Evolutionary conservation across 495 filamentous ascomycete species (phyloP).

Genomic region (Aspergillus bridgeri): DNA sequence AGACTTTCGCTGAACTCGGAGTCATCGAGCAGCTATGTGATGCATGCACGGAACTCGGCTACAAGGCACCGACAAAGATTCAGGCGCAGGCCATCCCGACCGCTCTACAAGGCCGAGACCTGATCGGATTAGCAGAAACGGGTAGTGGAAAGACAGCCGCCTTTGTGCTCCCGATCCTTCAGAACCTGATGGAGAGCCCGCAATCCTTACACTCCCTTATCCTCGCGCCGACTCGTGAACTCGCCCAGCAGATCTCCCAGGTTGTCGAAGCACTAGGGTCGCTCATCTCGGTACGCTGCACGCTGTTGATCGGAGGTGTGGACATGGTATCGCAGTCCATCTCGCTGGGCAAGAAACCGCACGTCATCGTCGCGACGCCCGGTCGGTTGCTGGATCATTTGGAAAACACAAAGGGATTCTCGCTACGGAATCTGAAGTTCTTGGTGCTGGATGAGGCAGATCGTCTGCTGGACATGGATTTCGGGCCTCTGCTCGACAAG

Average conservation of each 20-base stretch:
- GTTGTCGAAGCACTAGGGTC: conserved; percentile 80
- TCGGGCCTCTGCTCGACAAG: conserved; percentile 88
- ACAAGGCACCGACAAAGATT: conserved; percentile 78
- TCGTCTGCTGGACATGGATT: conserved; percentile 87
- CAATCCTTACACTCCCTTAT: conserved; percentile 74
- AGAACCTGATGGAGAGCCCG: conserved; percentile 80
- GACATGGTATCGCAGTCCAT: conserved; percentile 91
- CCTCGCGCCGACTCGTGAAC: conserved; percentile 86
- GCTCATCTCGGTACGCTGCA: conserved; percentile 72
- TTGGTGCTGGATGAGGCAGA: conserved; percentile 96
- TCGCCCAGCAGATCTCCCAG: conserved; percentile 86
- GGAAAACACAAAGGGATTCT: conserved; percentile 96
- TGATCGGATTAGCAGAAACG: conserved; percentile 93
- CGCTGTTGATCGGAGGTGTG: conserved; percentile 86
- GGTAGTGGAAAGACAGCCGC: conserved; percentile 92
- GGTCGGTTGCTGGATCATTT: conserved; percentile 89
- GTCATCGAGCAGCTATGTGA: conserved; percentile 85
- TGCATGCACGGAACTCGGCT: conserved; percentile 75
- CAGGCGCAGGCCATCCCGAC: conserved; percentile 75
- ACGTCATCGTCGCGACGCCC: conserved; percentile 81
- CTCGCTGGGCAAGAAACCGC: conserved; percentile 85
- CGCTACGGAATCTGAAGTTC: conserved; percentile 71
- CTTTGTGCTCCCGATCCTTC: conserved; percentile 85
- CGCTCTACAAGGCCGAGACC: conserved; percentile 75
- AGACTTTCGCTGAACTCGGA: conserved; percentile 81